A percentile compares a stretch with the other conserved stretches of the same genome.
phyloP scores from a whole-genome alignment of 2,329 filamentous ascomycete genomes.

The Xylaria sp. region DNA sequence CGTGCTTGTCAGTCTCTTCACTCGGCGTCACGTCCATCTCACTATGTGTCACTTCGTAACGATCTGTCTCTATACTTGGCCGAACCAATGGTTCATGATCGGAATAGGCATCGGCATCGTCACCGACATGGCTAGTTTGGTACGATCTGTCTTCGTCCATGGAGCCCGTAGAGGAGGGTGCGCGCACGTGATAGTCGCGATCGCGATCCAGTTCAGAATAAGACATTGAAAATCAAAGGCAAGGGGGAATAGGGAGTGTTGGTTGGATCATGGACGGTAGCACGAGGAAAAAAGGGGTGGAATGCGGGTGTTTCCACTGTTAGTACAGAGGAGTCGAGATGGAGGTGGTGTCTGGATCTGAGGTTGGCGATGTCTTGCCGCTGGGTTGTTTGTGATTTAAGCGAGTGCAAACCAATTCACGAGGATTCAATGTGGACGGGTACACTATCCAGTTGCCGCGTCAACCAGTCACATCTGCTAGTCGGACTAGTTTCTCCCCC shows the following conservation, averaged over 20 bases:
- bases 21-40: constrained; percentile 2
- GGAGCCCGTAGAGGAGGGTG: constrained; percentile 39
- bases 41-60: constrained; percentile 8
- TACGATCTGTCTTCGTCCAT: constrained; percentile 36
- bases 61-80: constrained; percentile 24
- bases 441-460: constrained; percentile 19
- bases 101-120: constrained; percentile 16
- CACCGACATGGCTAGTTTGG: constrained; percentile 19
- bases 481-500: background rate
- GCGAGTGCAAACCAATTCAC: constrained; percentile 6
- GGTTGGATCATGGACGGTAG: constrained; percentile 10
- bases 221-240: constrained; percentile 22
- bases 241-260: constrained; percentile 1
- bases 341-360: background rate
- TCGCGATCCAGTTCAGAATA: constrained; percentile 34
- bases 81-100: constrained; percentile 15
- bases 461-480: constrained; percentile 13
- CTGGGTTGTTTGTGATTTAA: constrained; percentile 13
- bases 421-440: constrained; percentile 23
- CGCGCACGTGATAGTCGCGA: constrained; percentile 46
- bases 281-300: constrained; percentile 1
- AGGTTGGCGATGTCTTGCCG: constrained; percentile 1
- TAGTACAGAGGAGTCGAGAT: background rate
- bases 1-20: constrained; percentile 27
- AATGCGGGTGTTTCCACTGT: background rate